Conservation (phyloP, 2,329 filamentous ascomycete species). For the Pseudocercospora ulei region DNA sequence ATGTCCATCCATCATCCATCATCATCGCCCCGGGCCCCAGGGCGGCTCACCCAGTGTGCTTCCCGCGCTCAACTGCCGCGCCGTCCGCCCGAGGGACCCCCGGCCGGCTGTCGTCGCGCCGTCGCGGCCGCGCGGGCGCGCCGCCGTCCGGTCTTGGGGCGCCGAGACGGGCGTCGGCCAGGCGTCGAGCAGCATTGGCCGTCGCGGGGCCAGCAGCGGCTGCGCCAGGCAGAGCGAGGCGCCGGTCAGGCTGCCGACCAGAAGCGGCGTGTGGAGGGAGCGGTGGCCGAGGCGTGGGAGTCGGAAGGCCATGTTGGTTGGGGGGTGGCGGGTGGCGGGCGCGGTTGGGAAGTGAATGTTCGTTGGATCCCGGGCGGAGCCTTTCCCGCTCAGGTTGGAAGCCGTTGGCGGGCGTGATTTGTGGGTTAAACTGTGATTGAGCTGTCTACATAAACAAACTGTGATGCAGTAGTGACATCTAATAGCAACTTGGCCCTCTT, state of each 20-base stretch:
- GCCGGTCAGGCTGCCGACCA: conserved; percentile 27
- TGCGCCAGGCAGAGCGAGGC: conserved; percentile 24
- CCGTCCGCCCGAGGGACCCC: conserved; percentile 36
- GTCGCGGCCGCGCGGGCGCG: conserved; percentile 37
- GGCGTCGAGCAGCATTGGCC: conserved; percentile 35
- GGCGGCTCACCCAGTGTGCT: conserved; percentile 38
- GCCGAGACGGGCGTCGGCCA: conserved; percentile 26
- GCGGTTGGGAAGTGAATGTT: no score
- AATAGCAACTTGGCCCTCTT: no score
- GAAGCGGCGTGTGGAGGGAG: conserved; percentile 31
- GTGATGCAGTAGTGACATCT: no score
- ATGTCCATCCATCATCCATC: neutral
- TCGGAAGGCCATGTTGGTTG: conserved; percentile 15
- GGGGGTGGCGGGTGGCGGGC: no score
- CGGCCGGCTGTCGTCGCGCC: conserved; percentile 34
- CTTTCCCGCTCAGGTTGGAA: no score
- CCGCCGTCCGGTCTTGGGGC: conserved; percentile 37
- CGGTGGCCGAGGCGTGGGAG: conserved; percentile 36
- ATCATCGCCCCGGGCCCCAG: no score
- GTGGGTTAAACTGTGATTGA: no score
- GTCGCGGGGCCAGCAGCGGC: conserved; percentile 27
- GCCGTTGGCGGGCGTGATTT: no score
- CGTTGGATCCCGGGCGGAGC: no score
- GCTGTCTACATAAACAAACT: no score
- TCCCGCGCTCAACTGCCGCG: conserved; percentile 41